A percentile compares a stretch with the other conserved stretches of the same genome.
Conservation (phyloP, 257 asterid species). For the Ajuga chamaepitys region DNA sequence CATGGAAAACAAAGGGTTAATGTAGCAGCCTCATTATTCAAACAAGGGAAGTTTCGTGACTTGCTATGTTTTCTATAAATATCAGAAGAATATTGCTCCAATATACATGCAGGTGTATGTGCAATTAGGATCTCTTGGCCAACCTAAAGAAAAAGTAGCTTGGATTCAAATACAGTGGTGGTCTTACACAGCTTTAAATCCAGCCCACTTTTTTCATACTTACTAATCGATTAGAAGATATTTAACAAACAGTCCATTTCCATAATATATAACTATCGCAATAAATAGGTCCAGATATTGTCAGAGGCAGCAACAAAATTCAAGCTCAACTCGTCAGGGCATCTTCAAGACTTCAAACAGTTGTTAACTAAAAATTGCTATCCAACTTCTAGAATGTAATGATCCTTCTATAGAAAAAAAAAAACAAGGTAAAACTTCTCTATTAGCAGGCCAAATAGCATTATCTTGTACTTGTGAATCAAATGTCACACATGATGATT, state of each 20-base stretch:
- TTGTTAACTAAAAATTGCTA: constrained; percentile 1
- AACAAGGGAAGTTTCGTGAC: not conserved
- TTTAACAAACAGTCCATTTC: not conserved
- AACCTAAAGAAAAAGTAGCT: not conserved
- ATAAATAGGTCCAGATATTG: not conserved
- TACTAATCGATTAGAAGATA: not conserved
- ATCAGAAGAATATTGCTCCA: not conserved
- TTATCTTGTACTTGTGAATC: not conserved
- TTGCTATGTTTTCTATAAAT: not conserved
- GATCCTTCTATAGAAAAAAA: not conserved
- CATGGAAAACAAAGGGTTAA: not conserved
- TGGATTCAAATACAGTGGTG: too few species aligned
- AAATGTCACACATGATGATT: not conserved
- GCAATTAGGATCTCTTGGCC: not conserved
- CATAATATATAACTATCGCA: not conserved
- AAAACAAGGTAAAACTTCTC: not conserved
- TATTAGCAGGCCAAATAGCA: not conserved
- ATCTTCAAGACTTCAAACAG: not conserved
- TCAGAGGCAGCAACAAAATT: not conserved
- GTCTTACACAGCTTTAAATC: not conserved
- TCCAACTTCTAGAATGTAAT: not conserved
- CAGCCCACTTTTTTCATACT: not conserved
- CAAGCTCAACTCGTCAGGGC: not conserved
- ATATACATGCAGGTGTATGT: not conserved
- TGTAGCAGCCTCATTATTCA: not conserved